Conservation (phyloP, 345 rosid species). For the Eucalyptus pumila region DNA sequence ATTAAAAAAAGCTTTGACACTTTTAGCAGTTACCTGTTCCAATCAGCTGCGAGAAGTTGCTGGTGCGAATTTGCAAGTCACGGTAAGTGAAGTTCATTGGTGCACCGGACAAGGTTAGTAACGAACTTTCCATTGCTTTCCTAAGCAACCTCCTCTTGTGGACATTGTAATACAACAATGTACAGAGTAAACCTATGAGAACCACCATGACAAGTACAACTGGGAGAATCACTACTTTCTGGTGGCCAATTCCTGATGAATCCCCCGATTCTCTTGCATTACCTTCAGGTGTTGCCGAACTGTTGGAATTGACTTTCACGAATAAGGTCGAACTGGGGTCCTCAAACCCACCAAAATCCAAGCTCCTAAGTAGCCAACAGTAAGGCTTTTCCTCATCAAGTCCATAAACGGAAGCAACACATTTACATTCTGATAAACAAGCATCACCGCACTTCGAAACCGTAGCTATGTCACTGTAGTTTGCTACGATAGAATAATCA, state of each 20-base stretch:
- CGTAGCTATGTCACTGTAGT: slow-evolving; percentile 47
- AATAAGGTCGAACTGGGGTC: slow-evolving; percentile 76
- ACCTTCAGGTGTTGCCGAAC: slow-evolving; percentile 2
- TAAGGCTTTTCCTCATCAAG: slow-evolving; percentile 82
- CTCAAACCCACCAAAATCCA: slow-evolving; percentile 73
- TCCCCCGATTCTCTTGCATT: neutral
- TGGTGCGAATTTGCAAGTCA: slow-evolving; percentile 50
- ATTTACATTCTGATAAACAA: slow-evolving; percentile 66
- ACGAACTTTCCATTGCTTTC: slow-evolving; percentile 36
- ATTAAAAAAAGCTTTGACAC: neutral
- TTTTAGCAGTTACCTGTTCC: slow-evolving; percentile 47
- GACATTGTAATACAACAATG: slow-evolving; percentile 52
- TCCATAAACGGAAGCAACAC: slow-evolving; percentile 84
- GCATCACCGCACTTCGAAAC: slow-evolving; percentile 62
- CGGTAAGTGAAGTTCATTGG: slow-evolving; percentile 68
- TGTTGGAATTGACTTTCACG: slow-evolving; percentile 45
- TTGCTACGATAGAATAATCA: slow-evolving; percentile 42
- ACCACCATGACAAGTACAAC: slow-evolving; percentile 47
- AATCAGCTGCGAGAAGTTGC: slow-evolving; percentile 58
- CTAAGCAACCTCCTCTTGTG: slow-evolving; percentile 40
- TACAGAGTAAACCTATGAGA: slow-evolving; percentile 49
- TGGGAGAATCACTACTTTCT: slow-evolving; percentile 50
- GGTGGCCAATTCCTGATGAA: neutral
- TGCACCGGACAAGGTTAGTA: slow-evolving; percentile 40
- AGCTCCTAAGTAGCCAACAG: slow-evolving; percentile 67